Evolutionary conservation across 2,329 filamentous ascomycete species (phyloP), one percentile per base, ranked within the genome.

Genomic region (Cercospora beticola): DNA sequence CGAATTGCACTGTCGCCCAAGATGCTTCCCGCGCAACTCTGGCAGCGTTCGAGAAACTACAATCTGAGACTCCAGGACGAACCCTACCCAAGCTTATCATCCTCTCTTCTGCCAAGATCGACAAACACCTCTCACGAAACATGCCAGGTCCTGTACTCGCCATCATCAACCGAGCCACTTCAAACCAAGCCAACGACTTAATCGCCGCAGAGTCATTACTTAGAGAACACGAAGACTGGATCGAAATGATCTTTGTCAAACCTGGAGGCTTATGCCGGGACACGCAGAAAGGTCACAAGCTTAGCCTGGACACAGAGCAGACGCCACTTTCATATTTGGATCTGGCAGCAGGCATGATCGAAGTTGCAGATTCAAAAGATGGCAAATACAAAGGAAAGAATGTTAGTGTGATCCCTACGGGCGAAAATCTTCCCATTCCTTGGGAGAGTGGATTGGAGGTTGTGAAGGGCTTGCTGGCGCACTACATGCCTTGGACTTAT

Each of bases 281-380:
- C 65, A 46, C 74, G 2, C 74, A 76, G 68, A 74, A 79, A 0
- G 83, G 83, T 4, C 81, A 86, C 70, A 68, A 64, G 56, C 70
- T 86, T 9, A 82, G 73, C 28, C 61, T 82, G 0, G 74, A 76
- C 40, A 73, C 79, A 7, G 73, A 82, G 60, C 75, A 82, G 57
- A 79, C 74, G 9, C 79, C 79, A 28, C 30, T 85, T 2, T 78
- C 75, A 2, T 85, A 82, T 57, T 36, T 81, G 5, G 83, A 85
- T 70, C 72, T 85, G 10, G 78, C 82, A 1, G 83, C 81, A 1
- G 83, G 72, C 0, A 86, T 86, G 84, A 76, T 85, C 14, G 83
- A 86, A 72, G 80, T 80, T 5, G 82, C 79, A 0, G 58, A 70
- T 31, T 62, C 62, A 12, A 16, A 18, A 14, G 33, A 16, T 4